A percentile compares a stretch with the other conserved stretches of the same genome.
phyloP scores from a whole-genome alignment of 352 stramenopile genomes.

The Pythium guiyangense region DNA sequence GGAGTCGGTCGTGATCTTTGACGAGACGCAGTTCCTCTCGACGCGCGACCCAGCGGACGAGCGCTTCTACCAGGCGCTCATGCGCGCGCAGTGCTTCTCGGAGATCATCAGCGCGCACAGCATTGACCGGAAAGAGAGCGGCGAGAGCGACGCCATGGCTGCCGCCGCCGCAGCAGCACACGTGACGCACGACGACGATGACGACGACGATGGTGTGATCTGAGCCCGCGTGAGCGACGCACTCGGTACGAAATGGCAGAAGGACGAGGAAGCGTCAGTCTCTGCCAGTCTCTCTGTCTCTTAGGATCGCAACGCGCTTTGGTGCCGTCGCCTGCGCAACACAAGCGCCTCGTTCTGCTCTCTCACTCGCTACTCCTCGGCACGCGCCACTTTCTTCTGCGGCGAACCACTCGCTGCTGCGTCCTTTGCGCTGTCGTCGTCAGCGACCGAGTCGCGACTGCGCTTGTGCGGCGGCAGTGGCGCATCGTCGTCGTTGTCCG shows the following conservation, averaged over 20 bases:
- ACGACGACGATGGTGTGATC: constrained; percentile 47
- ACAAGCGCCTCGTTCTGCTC: not conserved
- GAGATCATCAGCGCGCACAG: constrained; percentile 77
- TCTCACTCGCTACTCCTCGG: not conserved
- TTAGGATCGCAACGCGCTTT: too few relatives aligned
- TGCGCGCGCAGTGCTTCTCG: constrained; percentile 81
- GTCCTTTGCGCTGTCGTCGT: not conserved
- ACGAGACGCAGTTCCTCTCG: constrained; percentile 79
- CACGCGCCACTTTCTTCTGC: constrained; percentile 10
- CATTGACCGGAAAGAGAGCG: constrained; percentile 44
- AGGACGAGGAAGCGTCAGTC: not conserved
- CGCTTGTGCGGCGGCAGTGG: constrained; percentile 4
- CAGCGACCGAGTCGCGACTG: constrained; percentile 1
- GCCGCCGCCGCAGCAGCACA: not conserved
- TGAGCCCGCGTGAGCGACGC: constrained; percentile 10
- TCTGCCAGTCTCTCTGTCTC: too few relatives aligned
- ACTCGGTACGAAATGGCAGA: not conserved
- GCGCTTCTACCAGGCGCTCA: constrained; percentile 59
- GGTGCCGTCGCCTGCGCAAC: too few relatives aligned
- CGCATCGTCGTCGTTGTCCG: not conserved
- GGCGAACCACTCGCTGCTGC: constrained; percentile 2
- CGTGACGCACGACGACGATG: constrained; percentile 19
- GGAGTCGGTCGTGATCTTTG: constrained; percentile 86
- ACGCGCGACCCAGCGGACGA: constrained; percentile 49
- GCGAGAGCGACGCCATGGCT: constrained; percentile 6